Evolutionary conservation across 2,329 filamentous ascomycete species (phyloP), one percentile per base, ranked within the genome.

Genomic region (Colletotrichum sp.): DNA sequence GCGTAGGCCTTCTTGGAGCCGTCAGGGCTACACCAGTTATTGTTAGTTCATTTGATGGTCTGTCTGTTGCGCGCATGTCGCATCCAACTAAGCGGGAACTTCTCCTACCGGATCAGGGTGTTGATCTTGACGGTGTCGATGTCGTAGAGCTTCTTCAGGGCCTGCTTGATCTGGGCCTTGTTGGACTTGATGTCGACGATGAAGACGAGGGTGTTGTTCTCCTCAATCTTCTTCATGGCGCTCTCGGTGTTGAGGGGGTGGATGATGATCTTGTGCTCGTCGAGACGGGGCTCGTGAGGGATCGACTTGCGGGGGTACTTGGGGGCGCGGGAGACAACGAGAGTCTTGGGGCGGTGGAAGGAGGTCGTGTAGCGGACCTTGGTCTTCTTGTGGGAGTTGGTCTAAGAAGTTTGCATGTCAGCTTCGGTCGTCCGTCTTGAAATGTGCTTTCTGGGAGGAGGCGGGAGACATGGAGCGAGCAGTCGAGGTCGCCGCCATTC

Each of bases 171-270:
- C 91, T 99, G 97, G 86, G 96, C 93, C 95, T 99, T 99, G 94
- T 99, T 99, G 88, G 96, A 93, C 94, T 97, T 97, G 88, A 96
- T 90, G 82, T 98, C 94, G 85, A 97, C 95, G 83, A 98, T 98
- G 92, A 98, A 98, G 86, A 98, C 95, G 69, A 99, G 93, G 81
- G 97, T 99, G 93, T 99, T 99, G 93, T 99, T 96, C 94, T 99
- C 97, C 92, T 99, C 97, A 83, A 99, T 98, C 94, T 98, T 98
- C 95, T 99, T 99, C 96, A 99, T 98, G 85, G 97, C 97, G 85
- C 94, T 97, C 94, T 99, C 97, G 77, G 97, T 99, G 94, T 99
- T 99, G 86, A 99, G 93, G 81, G 97, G 97, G 93, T 98, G 95
- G 85, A 98, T 91, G 88, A 99, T 94, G 87, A 98, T 92, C 93